Evolutionary conservation across 1,139 yeast genomes (phyloP).

Genomic region (Sugiyamaella grinbergsii): DNA sequence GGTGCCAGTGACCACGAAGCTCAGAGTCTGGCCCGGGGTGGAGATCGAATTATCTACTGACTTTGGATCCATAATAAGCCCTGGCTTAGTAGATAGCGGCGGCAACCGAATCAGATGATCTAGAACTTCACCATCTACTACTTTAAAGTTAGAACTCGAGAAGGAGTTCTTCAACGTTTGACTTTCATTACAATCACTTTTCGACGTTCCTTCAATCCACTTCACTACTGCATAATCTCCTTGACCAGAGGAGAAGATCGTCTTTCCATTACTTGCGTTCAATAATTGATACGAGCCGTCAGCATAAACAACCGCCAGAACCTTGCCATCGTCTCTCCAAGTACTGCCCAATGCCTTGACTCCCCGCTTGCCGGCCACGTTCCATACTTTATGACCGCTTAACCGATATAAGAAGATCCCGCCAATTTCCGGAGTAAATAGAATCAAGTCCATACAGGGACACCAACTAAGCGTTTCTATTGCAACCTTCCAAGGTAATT

Average conservation of each 20-base stretch:
- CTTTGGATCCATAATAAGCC: conserved; percentile 3
- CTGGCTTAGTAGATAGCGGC: conserved; percentile 32
- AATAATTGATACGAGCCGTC: conserved; percentile 52
- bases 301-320: conserved; percentile 50
- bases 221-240: background rate
- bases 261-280: conserved; percentile 53
- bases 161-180: background rate
- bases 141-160: background rate
- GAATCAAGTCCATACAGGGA: conserved; percentile 57
- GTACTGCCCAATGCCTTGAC: conserved; percentile 17
- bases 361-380: conserved; percentile 39
- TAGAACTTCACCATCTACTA: conserved; percentile 35
- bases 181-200: background rate
- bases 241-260: conserved; percentile 18
- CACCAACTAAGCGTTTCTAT: conserved; percentile 54
- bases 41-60: conserved; percentile 11
- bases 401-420: conserved; percentile 55
- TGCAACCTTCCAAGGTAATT: conserved; percentile 40
- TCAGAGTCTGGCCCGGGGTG: background rate
- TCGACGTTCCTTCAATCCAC: conserved; percentile 21
- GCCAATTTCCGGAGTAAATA: conserved; percentile 48
- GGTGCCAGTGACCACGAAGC: conserved; percentile 31
- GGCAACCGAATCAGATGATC: conserved; percentile 45
- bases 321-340: conserved; percentile 46
- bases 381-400: conserved; percentile 59